A percentile compares a stretch with the other conserved stretches of the same genome.
Conservation (phyloP, 306 rosid genomes). For the Malus sieversii region DNA sequence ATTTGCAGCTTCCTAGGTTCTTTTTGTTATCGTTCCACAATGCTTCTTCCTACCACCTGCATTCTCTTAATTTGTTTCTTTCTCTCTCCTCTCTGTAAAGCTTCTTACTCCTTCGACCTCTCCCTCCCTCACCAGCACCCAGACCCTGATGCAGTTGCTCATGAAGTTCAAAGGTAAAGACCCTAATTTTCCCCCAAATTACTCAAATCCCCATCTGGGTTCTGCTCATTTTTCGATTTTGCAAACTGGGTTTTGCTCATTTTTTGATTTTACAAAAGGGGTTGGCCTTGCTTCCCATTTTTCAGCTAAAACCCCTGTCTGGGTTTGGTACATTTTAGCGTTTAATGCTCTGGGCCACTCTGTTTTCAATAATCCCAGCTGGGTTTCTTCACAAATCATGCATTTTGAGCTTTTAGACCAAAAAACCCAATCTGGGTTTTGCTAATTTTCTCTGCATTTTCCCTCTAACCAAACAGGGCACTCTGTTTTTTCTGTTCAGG, state of each 20-base stretch:
- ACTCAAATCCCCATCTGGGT: not conserved
- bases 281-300: not conserved
- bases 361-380: not conserved
- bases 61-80: conserved; percentile 65
- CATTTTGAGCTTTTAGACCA: not conserved
- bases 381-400: not conserved
- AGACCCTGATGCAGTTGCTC: conserved; percentile 73
- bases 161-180: conserved; percentile 62
- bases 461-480: conserved; percentile 20
- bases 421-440: not conserved
- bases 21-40: conserved; percentile 16
- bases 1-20: conserved; percentile 17
- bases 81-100: conserved; percentile 33
- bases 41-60: conserved; percentile 49
- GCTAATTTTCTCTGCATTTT: not conserved
- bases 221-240: not conserved
- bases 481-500: conserved; percentile 36
- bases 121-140: conserved; percentile 76
- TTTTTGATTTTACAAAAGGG: not conserved
- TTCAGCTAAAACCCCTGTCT: not conserved
- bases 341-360: not conserved
- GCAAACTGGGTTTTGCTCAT: conserved; percentile 13
- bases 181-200: not conserved
- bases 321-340: not conserved
- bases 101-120: conserved; percentile 39